Evolutionary conservation across 345 rosid genomes (phyloP).

Genomic region (Aquilaria sinensis): DNA sequence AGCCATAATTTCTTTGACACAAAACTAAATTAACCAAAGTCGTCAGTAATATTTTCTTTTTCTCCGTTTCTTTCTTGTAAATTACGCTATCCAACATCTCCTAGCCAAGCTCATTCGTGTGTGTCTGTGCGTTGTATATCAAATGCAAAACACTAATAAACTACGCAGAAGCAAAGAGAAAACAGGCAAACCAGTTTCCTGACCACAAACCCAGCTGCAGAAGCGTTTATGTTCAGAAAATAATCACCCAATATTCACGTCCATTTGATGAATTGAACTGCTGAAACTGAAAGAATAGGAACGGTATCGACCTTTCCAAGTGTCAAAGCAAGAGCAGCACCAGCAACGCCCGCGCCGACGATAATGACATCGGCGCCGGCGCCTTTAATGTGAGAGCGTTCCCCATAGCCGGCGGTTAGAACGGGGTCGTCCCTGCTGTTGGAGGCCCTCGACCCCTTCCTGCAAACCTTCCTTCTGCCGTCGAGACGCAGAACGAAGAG

Average conservation of each 20-base stretch:
- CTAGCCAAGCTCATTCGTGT: too few species aligned
- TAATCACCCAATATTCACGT: not conserved
- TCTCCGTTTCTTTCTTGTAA: too few species aligned
- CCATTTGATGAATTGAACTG: not conserved
- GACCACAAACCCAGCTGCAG: too few species aligned
- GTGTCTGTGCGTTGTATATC: too few species aligned
- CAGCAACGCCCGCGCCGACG: constrained; percentile 88
- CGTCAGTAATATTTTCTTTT: too few species aligned
- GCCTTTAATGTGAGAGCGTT: constrained; percentile 12
- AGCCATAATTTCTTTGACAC: too few species aligned
- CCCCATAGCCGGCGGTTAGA: not conserved
- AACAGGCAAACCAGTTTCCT: too few species aligned
- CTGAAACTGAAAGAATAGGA: not conserved
- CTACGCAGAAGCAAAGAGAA: too few species aligned
- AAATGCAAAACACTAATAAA: too few species aligned
- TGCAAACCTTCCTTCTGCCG: constrained; percentile 6
- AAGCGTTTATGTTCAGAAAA: not conserved
- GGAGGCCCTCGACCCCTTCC: not conserved
- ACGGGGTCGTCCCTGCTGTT: constrained; percentile 10
- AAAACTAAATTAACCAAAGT: too few species aligned
- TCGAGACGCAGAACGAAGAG: constrained; percentile 23
- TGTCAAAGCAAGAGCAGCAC: constrained; percentile 73
- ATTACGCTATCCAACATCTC: too few species aligned
- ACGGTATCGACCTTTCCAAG: constrained; percentile 54
- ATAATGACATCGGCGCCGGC: constrained; percentile 45